Evolutionary conservation across 257 asterid genomes (phyloP), one percentile per base, ranked within the genome.

Genomic region (Eucommia ulmoides): DNA sequence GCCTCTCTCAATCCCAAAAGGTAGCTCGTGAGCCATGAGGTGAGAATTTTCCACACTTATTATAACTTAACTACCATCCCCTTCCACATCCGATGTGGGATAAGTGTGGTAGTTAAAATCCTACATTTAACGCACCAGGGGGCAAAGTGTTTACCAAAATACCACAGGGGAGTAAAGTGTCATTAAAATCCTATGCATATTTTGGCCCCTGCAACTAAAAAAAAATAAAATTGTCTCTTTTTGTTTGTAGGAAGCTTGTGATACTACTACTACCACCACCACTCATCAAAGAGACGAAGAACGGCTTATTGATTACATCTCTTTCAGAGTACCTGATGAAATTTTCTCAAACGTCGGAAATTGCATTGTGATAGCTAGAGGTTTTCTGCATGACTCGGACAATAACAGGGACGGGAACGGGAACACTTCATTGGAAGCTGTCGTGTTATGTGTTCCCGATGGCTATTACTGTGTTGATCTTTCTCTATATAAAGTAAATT

Each of bases 391-490:
- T 52, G 82, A 73, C 61, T 53, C 65, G 23, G 81, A 69, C 64
- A n/a, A n/a, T n/a, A n/a, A n/a, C n/a, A 65, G 65, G 58, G 53
- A 70, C 47, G 76, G 73, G 61, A 54, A 56, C 20, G 74, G 59
- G 18, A 61, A 54, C 24, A 48, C 64, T 54, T 66, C 86, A 38
- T 42, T 75, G 48, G 84, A 86, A 70, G 81, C 78, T 63, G 83
- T 76, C 25, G 60, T 91, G 42, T 65, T 91, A 55, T 58, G 76
- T 50, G 63, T 81, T 58, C 99, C 99, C 33, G 80, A 81, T 72
- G 94, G 84, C 59, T 81, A 79, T 73, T 61, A 54, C 47, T 83
- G 94, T 53, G 84, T 77, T 51, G 99, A 91, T 71, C 68, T 91
- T 42, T 80, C 93, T 45, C 65, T 83, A 26, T 91, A 91, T 65